Evolutionary conservation across 2,329 filamentous ascomycete species (phyloP), one percentile per base, ranked within the genome.

Genomic region (Fusarium zealandicum): DNA sequence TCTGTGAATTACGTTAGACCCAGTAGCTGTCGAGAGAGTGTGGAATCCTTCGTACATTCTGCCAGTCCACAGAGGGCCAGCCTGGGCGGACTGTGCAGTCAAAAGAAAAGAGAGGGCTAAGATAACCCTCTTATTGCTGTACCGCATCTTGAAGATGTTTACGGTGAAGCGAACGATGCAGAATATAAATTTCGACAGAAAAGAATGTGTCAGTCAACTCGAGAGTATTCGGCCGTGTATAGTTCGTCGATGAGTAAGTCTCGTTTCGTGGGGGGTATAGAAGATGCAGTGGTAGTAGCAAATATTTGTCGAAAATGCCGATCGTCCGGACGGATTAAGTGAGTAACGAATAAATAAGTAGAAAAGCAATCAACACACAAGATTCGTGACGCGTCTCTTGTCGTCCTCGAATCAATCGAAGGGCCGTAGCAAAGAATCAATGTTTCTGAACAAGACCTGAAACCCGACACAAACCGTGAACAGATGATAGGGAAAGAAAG

Each of bases 1-100:
- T 56, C 67, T 71, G 16, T 20, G 13, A 39, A 7, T 22, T 13
- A 11, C 18, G 35, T 69, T 39, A 64, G 59, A 43, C 10, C 13
- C 17, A 25, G 6, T 14, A 5, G 10, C 30, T 32, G 4, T 12
- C 10, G 5, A 31, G 17, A 9, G 6, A 7, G 7, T 41, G 11
- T 17, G 4, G 13, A 44, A 32, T 49, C 8, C n/a, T 9, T 61
- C 70, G 45, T 57, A 74, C 72, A 69, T 53, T 60, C 59, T 69
- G 59, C 62, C 61, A 60, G 65, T 68, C 70, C 72, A 68, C 46
- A 64, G 65, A 69, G 70, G 75, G 61, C 72, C 73, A 61, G 73
- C 73, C 70, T 71, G 63, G 18, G 63, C 63, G 49, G 57, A 68
- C 56, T 69, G 66, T 16, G 63, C 58, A 63, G 62, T 50, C 45